Conservation (phyloP, 805 yeast species). For the Metschnikowia continentalis region DNA sequence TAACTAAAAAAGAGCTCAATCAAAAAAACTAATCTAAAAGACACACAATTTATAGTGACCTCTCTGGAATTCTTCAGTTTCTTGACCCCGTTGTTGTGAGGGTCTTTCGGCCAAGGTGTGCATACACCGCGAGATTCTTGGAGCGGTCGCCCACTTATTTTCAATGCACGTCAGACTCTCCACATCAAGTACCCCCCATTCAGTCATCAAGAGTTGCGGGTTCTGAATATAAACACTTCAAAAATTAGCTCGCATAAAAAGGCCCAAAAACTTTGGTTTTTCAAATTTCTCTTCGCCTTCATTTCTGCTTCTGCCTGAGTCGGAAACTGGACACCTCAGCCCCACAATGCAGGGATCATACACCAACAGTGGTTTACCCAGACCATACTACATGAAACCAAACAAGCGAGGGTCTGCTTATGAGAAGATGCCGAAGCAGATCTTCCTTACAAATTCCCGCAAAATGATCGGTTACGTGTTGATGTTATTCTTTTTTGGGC, state of each 20-base stretch:
- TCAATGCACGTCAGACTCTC: neutral
- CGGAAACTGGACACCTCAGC: neutral
- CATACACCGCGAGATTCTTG: neutral
- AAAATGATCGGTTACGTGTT: constrained; percentile 36
- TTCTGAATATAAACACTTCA: neutral
- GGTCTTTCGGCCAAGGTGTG: neutral
- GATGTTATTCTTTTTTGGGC: constrained; percentile 31
- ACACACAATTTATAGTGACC: no score
- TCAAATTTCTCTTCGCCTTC: neutral
- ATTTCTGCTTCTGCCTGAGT: neutral
- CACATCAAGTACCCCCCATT: neutral
- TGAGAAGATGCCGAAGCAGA: constrained; percentile 27
- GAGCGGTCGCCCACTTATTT: neutral
- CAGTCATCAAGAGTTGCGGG: neutral
- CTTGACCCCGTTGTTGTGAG: neutral
- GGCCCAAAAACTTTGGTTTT: neutral
- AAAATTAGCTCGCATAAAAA: neutral
- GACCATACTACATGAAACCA: constrained; percentile 47
- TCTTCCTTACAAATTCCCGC: constrained; percentile 35
- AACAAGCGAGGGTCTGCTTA: constrained; percentile 34
- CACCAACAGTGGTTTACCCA: constrained; percentile 39
- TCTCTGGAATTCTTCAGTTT: neutral
- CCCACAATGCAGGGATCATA: constrained; percentile 41
- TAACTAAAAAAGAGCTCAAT: no score
- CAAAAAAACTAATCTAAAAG: no score